Conservation (phyloP, 768 basidiomycete species). For the Hericium rajendrae region DNA sequence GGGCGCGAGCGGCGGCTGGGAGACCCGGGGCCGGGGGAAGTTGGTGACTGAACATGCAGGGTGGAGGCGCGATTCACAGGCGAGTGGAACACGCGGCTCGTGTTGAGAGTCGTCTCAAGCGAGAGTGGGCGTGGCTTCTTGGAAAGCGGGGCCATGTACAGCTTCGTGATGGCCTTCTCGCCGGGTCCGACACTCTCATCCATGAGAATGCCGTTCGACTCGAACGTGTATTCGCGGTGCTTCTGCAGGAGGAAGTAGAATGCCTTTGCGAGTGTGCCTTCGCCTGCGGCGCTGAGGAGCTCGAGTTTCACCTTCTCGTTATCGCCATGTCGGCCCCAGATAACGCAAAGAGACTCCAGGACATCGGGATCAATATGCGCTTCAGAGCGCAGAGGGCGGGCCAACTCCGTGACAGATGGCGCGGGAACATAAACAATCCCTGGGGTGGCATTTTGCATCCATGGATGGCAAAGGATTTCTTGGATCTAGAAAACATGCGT, state of each 20-base stretch:
- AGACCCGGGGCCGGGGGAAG: constrained; percentile 1
- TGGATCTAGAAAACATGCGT: constrained; percentile 49
- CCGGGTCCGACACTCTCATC: constrained; percentile 21
- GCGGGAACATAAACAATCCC: constrained; percentile 36
- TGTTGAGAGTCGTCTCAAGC: constrained; percentile 3
- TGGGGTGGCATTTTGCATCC: constrained; percentile 49
- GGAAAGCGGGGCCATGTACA: constrained; percentile 32
- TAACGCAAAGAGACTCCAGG: constrained; percentile 66
- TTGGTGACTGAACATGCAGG: constrained; percentile 7
- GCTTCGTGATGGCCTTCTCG: constrained; percentile 29
- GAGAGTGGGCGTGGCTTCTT: constrained; percentile 18
- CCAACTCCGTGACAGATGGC: constrained; percentile 38
- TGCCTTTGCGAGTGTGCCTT: constrained; percentile 72
- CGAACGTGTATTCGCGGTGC: constrained; percentile 58
- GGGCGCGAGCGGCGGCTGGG: constrained; percentile 11
- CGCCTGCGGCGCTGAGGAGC: constrained; percentile 57
- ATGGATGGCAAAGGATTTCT: constrained; percentile 80
- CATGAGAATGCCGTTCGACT: constrained; percentile 42
- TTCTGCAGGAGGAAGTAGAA: constrained; percentile 79
- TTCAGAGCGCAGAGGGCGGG: constrained; percentile 57
- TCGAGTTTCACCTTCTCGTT: constrained; percentile 49
- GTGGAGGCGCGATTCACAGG: constrained; percentile 10
- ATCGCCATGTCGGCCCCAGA: constrained; percentile 74
- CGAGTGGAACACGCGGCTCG: constrained; percentile 4
- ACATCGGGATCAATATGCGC: constrained; percentile 69